These are phyloP conservation scores for Neurospora sp. DNA, from an alignment of 2,329 filamentous ascomycete species.

Conservation along the genomic window DNA sequence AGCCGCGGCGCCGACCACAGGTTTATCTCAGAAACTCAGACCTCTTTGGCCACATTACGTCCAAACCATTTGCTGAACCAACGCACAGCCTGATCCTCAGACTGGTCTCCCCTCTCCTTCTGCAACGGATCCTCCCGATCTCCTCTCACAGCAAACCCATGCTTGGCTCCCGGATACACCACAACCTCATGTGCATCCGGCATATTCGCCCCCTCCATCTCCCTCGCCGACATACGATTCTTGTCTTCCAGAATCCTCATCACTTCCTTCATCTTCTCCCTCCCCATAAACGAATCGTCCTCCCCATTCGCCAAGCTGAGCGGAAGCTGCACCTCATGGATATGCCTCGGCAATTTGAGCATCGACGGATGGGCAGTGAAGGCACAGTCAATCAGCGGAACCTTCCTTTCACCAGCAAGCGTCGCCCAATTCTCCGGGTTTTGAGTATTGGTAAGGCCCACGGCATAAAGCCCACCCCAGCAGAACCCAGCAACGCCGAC, in stretches of 20 bases:
- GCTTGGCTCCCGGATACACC: conserved; percentile 27
- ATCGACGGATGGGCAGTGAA: conserved; percentile 35
- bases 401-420: conserved; percentile 10
- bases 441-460: conserved; percentile 28
- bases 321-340: conserved; percentile 26
- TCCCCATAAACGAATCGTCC: conserved; percentile 25
- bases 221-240: conserved; percentile 13
- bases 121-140: conserved; percentile 25
- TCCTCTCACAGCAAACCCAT: conserved; percentile 30
- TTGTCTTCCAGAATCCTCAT: conserved; percentile 20
- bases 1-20: not conserved
- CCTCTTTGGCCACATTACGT: not conserved
- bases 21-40: not conserved
- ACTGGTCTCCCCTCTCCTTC: conserved; percentile 21
- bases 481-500: conserved; percentile 42
- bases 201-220: not conserved
- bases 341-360: conserved; percentile 31
- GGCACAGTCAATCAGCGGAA: conserved; percentile 28
- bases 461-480: conserved; percentile 39
- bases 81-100: conserved; percentile 27
- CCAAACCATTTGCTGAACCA: conserved; percentile 20
- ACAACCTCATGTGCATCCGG: conserved; percentile 18
- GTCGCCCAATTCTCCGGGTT: conserved; percentile 7
- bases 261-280: conserved; percentile 15
- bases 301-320: conserved; percentile 29